Base-by-base conservation (phyloP, 768 basidiomycete genomes). In the Tulasnella sp. region DNA sequence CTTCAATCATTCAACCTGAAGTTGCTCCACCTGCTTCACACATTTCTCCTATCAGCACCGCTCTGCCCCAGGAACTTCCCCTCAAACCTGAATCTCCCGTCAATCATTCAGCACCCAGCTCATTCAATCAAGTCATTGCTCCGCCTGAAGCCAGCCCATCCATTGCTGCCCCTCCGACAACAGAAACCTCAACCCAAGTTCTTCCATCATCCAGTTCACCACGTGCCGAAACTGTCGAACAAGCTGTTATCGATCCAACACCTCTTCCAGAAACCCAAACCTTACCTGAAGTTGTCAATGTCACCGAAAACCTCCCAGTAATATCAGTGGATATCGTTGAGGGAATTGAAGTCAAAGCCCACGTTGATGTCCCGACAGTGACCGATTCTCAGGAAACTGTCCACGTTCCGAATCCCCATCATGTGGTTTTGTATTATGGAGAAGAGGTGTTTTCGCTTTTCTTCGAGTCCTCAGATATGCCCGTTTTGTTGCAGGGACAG, bases 401-500 rank as follows among this genome's bases (percentile, higher is more conserved):
- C 24, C 8, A 31, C 40, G 41, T 51, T 28, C 49, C 49, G n/a
- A n/a, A n/a, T n/a, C n/a, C n/a, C n/a, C n/a, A n/a, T 22, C 49
- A 27, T 10, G 28, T 51, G 10, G 39, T 42, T 3, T 20, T 51
- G 6, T 51, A 51, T 13, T 43, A 29, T 42, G 39, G 44, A 20
- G 49, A 51, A 13, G 27, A 51, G 28, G 8, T 34, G 5, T 51
- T 51, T 20, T 27, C 39, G 5, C 49, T 51, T 19, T 51, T 51
- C n/a, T 25, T 34, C n/a, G n/a, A n/a, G 3, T 34, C 45, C 5
- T 22, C 24, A 32, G n/a, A n/a, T 31, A 45, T 45, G 49, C 39
- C 49, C 4, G 27, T 28, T n/a, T 42, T 51, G 8, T 42, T 51
- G 16, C 16, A 27, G 5, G 49, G 40, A 3, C 37, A 31, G n/a